Evolutionary conservation across 2,329 filamentous ascomycete genomes (phyloP), one percentile per base, ranked within the genome.

Genomic region (Ophiostoma perfectum): DNA sequence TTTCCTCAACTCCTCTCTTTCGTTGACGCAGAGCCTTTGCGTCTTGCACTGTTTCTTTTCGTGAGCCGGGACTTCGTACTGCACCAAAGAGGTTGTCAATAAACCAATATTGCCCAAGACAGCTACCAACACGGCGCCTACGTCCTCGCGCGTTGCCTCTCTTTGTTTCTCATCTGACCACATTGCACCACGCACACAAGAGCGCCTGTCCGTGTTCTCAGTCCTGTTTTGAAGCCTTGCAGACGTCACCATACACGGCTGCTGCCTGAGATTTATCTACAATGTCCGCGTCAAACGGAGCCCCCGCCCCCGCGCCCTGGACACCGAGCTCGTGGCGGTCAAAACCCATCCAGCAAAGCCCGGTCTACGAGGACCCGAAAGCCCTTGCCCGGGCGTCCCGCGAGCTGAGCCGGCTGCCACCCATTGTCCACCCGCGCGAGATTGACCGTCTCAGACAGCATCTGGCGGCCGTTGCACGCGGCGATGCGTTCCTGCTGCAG

Each of bases 401-500:
- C 1, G 89, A 92, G 77, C 87, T 95, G 49, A 79, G 83, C 64
- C 83, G 82, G 41, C 82, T 95, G 8, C 91, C 92, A 6, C 91
- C 91, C 38, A 86, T 95, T 65, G 92, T 95, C 42, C 91, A 91
- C 68, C 89, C 91, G 4, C 83, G 84, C 65, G 92, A 95, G 79
- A 96, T 99, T 75, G 83, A 86, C 73, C 89, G 87, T 71, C 84
- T 99, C 67, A 93, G 93, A 76, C 83, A 86, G 66, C 89, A 87
- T 74, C 84, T 99, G 36, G 87, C 87, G 70, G 92, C 97, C 80
- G 95, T 96, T 5, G 95, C 95, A 5, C 82, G 90, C 47, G 95
- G 95, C 45, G 93, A 94, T 72, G 92, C 94, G 12, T 98, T 99
- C 77, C 83, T 99, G 9, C 86, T 99, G 4, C 95, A 99, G 80